Evolutionary conservation across 139 green algal species (phyloP), one percentile per base, ranked within the genome.

Genomic region (Desmodesmus armatus): DNA sequence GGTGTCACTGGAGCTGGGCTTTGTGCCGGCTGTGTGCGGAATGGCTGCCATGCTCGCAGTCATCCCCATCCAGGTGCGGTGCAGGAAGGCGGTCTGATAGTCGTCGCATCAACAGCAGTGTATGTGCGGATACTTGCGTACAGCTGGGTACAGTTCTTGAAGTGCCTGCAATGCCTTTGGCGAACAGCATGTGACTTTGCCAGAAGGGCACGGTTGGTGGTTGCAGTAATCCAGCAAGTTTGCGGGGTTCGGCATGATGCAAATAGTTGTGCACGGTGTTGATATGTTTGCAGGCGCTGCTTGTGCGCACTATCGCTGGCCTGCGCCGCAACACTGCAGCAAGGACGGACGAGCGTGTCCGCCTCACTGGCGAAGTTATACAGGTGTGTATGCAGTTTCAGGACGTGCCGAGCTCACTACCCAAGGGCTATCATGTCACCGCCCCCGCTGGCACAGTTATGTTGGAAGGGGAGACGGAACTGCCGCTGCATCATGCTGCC

Each of bases 281-380:
- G 6, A 69, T 69, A 69, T 69, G 60, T 23, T 35, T 39, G 66
- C 87, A 95, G 92, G 90, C 60, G 7, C 41, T 75, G 35, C 88
- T 97, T 73, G 91, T 90, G 77, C 89, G 88, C 3, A 90, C 89
- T 55, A 92, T 97, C 37, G 90, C 84, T 3, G 78, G 74, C 1
- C 85, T 97, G 55, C 78, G 88, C 33, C 49, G 79, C 19, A 47
- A 63, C 79, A 89, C 81, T 9, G 88, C 88, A 40, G 58, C 53
- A 11, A 65, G 76, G 35, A 96, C 95, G 4, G 95, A 98, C 83
- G 94, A 97, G 90, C 91, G 95, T 0, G 94, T 98, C 53, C 89
- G 92, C 25, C 90, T 98, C 63, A 90, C 90, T 29, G 87, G 91
- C 0, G 90, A 95, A 76, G 86, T 92, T 67, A 90, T 94, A 41